These are phyloP conservation scores for Pichia phayaonensis DNA, from an alignment of 805 yeast species.

Conservation along the genomic window DNA sequence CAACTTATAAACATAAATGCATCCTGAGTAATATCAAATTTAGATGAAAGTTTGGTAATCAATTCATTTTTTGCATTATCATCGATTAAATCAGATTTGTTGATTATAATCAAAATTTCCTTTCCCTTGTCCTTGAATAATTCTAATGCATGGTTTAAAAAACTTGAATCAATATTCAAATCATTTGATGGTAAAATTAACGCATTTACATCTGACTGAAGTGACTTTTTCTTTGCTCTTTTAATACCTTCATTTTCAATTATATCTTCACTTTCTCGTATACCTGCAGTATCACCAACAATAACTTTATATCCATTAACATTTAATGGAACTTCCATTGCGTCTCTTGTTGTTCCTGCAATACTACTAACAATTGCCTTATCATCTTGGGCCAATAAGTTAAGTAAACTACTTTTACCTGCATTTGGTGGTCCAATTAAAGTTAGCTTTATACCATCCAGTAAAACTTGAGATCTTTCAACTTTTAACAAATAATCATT, in stretches of 20 bases:
- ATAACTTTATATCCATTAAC: conserved; percentile 78
- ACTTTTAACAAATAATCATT: conserved; percentile 37
- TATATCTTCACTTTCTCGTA: conserved; percentile 39
- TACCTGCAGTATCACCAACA: conserved; percentile 91
- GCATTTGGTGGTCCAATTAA: conserved; percentile 93
- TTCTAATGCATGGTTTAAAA: conserved; percentile 32
- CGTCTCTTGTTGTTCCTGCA: conserved; percentile 93
- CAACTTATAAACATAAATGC: conserved; percentile 52
- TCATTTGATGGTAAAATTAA: conserved; percentile 47
- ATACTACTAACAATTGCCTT: conserved; percentile 86
- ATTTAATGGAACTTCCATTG: conserved; percentile 73
- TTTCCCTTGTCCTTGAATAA: conserved; percentile 18
- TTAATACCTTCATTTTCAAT: conserved; percentile 69
- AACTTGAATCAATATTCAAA: conserved; percentile 28
- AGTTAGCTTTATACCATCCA: conserved; percentile 65
- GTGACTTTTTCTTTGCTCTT: conserved; percentile 58
- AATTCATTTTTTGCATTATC: conserved; percentile 9
- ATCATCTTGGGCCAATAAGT: conserved; percentile 66
- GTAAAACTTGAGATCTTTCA: conserved; percentile 51
- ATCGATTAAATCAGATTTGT: conserved; percentile 49
- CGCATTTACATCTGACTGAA: conserved; percentile 59
- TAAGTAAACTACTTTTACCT: conserved; percentile 85
- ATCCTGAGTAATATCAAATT: conserved; percentile 22
- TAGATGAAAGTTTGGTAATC: conserved; percentile 14
- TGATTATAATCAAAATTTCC: conserved; percentile 38